These are phyloP conservation scores for Striga asiatica DNA, from an alignment of 257 asterid species.

Conservation along the genomic window DNA sequence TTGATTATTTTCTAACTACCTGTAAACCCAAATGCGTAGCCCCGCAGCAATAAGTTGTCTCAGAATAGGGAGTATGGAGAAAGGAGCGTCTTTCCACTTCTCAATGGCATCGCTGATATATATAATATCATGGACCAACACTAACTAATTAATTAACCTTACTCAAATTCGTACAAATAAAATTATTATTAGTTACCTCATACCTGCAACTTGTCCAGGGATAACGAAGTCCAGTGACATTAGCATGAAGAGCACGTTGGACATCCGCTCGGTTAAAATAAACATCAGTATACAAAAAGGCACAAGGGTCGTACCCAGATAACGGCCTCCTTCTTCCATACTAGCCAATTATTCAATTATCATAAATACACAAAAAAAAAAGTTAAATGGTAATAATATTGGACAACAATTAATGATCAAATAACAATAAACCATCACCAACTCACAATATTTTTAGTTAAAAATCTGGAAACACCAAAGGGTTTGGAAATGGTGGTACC, in stretches of 20 bases:
- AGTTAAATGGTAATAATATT: background rate
- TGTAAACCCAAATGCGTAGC: conserved; percentile 58
- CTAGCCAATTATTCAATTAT: too few relatives aligned
- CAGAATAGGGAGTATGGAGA: conserved; percentile 48
- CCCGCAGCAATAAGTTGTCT: conserved; percentile 41
- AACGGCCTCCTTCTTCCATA: conserved; percentile 27
- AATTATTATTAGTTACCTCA: too few relatives aligned
- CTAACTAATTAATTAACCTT: too few relatives aligned
- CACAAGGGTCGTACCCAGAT: conserved; percentile 72
- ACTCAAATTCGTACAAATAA: too few relatives aligned
- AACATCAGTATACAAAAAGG: conserved; percentile 28
- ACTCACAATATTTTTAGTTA: conserved; percentile 39
- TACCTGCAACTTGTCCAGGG: conserved; percentile 83
- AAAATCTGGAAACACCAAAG: conserved; percentile 19
- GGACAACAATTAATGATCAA: too few relatives aligned
- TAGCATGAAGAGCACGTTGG: conserved; percentile 75
- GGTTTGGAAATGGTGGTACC: conserved; percentile 11
- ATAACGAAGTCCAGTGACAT: conserved; percentile 56
- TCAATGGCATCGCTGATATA: conserved; percentile 41
- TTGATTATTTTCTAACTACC: conserved; percentile 24
- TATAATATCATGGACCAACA: too few relatives aligned
- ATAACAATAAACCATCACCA: too few relatives aligned
- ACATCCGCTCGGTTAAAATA: conserved; percentile 70
- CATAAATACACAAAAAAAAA: too few relatives aligned
- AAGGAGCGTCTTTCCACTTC: conserved; percentile 39